phyloP scores from a whole-genome alignment of 345 rosid genomes.

The Ailanthus altissimus region DNA sequence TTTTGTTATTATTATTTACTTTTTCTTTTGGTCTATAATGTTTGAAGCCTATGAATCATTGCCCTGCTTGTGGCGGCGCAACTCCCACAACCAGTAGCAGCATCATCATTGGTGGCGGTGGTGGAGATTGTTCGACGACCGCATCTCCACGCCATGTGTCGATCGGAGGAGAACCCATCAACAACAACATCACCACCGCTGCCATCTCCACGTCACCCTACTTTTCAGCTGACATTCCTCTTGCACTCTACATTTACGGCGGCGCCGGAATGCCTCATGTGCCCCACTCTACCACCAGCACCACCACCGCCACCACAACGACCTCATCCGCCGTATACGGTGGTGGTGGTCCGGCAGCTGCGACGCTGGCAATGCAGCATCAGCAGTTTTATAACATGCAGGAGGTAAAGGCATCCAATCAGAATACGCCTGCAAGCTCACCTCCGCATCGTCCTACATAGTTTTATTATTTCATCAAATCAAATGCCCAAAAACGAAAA shows the following conservation, averaged over 20 bases:
- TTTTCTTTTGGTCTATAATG: neutral
- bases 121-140: slow-evolving; percentile 40
- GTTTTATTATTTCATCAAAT: too few relatives aligned
- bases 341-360: neutral
- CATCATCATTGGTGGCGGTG: slow-evolving; percentile 29
- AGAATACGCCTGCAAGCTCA: slow-evolving; percentile 34
- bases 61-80: slow-evolving; percentile 42
- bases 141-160: slow-evolving; percentile 32
- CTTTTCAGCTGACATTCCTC: slow-evolving; percentile 23
- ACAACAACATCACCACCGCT: neutral
- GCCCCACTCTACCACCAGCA: slow-evolving; percentile 11
- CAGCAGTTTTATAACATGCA: slow-evolving; percentile 14
- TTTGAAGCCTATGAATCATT: slow-evolving; percentile 30
- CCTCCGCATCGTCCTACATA: slow-evolving; percentile 16
- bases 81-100: slow-evolving; percentile 34
- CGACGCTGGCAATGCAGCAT: neutral
- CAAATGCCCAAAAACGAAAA: too few relatives aligned
- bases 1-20: neutral
- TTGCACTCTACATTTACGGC: slow-evolving; percentile 36
- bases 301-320: neutral
- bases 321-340: neutral
- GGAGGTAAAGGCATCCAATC: slow-evolving; percentile 33
- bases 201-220: slow-evolving; percentile 3
- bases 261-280: slow-evolving; percentile 6
- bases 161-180: slow-evolving; percentile 14